These are phyloP conservation scores for Rhodotorula graminis DNA, from an alignment of 768 basidiomycete species.

Conservation along the genomic window DNA sequence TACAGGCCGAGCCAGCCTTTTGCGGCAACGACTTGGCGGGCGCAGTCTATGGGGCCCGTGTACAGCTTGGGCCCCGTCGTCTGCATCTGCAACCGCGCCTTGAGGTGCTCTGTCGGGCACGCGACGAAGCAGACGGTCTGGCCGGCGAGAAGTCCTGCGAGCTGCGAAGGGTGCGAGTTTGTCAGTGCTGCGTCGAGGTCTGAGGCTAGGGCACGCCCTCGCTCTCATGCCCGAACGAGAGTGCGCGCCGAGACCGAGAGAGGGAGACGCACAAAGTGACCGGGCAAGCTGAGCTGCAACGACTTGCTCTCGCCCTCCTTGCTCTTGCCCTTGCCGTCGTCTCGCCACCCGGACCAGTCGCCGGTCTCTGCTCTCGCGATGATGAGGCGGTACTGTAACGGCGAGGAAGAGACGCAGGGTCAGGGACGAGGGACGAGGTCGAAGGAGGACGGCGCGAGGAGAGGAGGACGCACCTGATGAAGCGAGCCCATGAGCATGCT, in stretches of 20 bases:
- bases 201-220: too few species aligned
- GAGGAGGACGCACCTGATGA: background rate
- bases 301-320: constrained; percentile 38
- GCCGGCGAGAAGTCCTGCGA: constrained; percentile 65
- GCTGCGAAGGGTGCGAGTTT: constrained; percentile 37
- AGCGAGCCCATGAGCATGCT: constrained; percentile 56
- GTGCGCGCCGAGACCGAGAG: too few species aligned
- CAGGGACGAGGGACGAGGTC: background rate
- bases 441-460: constrained; percentile 32
- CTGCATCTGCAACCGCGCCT: constrained; percentile 65
- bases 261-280: constrained; percentile 51
- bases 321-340: constrained; percentile 52
- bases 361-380: constrained; percentile 48
- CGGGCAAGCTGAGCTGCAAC: constrained; percentile 59
- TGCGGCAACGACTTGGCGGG: constrained; percentile 58
- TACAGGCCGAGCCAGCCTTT: constrained; percentile 67
- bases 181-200: background rate
- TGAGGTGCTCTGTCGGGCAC: constrained; percentile 72
- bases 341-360: constrained; percentile 47
- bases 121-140: constrained; percentile 67
- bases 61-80: constrained; percentile 42
- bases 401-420: constrained; percentile 41
- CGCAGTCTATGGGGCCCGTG: constrained; percentile 63
- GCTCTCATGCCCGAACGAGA: too few species aligned
- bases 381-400: constrained; percentile 63